Evolutionary conservation across 2,329 filamentous ascomycete genomes (phyloP), one percentile per base, ranked within the genome.

Genomic region (Alternaria brassicicola): DNA sequence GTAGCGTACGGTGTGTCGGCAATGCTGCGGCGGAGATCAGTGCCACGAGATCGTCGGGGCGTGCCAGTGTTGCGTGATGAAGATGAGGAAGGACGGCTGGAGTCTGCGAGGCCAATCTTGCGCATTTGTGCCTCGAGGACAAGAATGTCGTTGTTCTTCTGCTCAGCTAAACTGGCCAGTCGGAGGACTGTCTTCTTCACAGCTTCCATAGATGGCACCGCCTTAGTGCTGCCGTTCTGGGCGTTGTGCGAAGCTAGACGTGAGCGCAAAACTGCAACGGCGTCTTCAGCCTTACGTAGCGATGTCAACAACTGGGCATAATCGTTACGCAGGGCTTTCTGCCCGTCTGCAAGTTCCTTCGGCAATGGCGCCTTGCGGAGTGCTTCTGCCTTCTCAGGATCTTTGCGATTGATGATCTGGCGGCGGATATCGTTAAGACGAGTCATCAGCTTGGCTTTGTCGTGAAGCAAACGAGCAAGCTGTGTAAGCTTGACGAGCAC

Each of bases 91-190:
- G 70, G 69, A 3, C 70, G 68, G 46, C 55, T 67, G 25, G 55
- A 42, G 15, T 68, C 68, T 28, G 59, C 39, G 17, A 76, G 57
- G 3, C 78, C 76, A 21, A 96, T 78, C 73, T 88, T 91, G 58
- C 90, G 88, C 80, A 99, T 87, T 74, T 97, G 91, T 46, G 88
- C 86, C 78, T 98, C 95, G 30, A 98, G 84, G 6, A 97, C 87
- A 74, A 97, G 92, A 51, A 99, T 88, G 69, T 98, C 94, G 57
- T 89, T 91, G 72, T 91, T 95, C 74, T 92, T 91, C 79, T 92
- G 92, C 81, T 98, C 92, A 0, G 91, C 91, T 89, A 97, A 94
- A 59, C 83, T 86, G 31, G 93, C 97, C 90, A 99, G 93, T 73
- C 95, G 97, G 57, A 84, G 83, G 65, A 99, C 96, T 1, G 95